Base-by-base conservation (phyloP, 129 eudicot species). In the Flaveria ramosissima region DNA sequence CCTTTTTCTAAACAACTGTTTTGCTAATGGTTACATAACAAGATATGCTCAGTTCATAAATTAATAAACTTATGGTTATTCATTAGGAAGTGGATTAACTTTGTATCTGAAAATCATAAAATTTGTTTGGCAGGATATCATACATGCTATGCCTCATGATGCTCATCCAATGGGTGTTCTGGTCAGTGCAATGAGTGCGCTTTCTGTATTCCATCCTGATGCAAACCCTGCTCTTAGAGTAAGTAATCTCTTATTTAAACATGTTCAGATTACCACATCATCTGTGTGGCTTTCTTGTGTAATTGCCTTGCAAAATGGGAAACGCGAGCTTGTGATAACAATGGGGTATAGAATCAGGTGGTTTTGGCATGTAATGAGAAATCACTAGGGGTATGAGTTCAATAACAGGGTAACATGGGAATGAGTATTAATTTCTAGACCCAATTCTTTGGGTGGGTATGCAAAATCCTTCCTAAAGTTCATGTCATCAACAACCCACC, bases 71-170 rank as follows among this genome's bases (percentile, higher is more conserved):
- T 65, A 51, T 39, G 13, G 11, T 36, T 36, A 36, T 36, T 57
- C 53, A 2, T 16, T 77, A 56, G 23, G 46, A 68, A 68, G 50
- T n/a, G 16, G 30, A 69, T 43, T 45, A n/a, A 17, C 17, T 50
- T 59, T 10, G 52, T 12, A 26, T 77, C 19, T 10, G 8, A 77
- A 52, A 30, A 11, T 0, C 20, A 48, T 72, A 53, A 53, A 71
- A 78, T 39, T 45, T 73, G 61, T 85, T 70, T 84, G 81, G 68
- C 87, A 95, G 99, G 99, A 95, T 73, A 95, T 92, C 26, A 95
- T 95, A 83, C 99, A 95, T 74, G 92, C 92, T 63, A 95, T 95
- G 99, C 99, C 99, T 78, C 99, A 95, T 83, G 99, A 95, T 91
- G 94, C 99, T 72, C 97, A 95, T 79, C 99, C 97, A 57, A 94